These are phyloP conservation scores for Fistulifera pelliculosa DNA, from an alignment of 108 stramenopile species.

Conservation along the genomic window DNA sequence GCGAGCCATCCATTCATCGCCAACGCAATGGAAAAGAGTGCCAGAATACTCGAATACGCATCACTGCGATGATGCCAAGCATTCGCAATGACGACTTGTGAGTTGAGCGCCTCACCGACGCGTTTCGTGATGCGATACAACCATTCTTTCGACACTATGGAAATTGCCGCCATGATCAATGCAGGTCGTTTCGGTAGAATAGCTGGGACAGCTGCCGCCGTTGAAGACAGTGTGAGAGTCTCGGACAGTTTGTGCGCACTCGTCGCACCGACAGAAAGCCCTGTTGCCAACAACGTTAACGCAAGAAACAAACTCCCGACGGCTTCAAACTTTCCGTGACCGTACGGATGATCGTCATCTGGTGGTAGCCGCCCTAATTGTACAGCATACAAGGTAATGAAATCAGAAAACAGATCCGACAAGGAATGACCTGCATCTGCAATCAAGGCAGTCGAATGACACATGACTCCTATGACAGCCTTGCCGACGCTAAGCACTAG, in stretches of 20 bases:
- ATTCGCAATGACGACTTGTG: conserved; percentile 93
- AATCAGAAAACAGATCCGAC: conserved; percentile 85
- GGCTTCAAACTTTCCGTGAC: conserved; percentile 95
- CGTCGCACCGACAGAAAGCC: conserved; percentile 72
- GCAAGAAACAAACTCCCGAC: conserved; percentile 88
- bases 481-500: conserved; percentile 69
- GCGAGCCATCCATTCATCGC: conserved; percentile 64
- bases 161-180: conserved; percentile 70
- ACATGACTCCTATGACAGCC: conserved; percentile 61
- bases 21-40: conserved; percentile 76
- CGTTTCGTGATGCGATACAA: conserved; percentile 75
- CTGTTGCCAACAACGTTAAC: conserved; percentile 82
- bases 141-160: conserved; percentile 91
- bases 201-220: conserved; percentile 23
- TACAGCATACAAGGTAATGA: conserved; percentile 90
- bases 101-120: conserved; percentile 78
- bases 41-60: conserved; percentile 88
- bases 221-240: conserved; percentile 31
- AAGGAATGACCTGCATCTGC: conserved; percentile 95
- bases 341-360: conserved; percentile 92
- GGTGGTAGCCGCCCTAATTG: conserved; percentile 76
- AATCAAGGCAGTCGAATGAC: conserved; percentile 81
- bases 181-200: conserved; percentile 60
- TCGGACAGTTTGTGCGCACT: conserved; percentile 52
- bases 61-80: conserved; percentile 98